Evolutionary conservation across 2,329 filamentous ascomycete species (phyloP), one percentile per base, ranked within the genome.

Genomic region (Lecanosticta acicola): DNA sequence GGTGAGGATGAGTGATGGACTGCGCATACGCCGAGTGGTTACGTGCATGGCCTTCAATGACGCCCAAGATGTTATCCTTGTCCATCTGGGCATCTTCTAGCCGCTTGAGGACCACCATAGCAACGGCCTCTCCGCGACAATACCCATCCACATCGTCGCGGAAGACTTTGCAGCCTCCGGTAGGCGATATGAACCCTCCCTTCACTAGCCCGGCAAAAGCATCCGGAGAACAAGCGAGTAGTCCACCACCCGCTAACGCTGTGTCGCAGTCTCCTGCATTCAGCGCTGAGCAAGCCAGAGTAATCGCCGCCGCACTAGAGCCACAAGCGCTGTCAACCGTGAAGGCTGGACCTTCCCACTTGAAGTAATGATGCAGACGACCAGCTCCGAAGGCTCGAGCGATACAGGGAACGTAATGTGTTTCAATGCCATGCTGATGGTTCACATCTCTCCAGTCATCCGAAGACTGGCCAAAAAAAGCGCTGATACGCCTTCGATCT

Each of bases 111-210:
- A 63, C 45, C n/a, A 62, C 45, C 3, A 48, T 35, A 3, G 36
- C 57, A 2, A 60, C 43, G 11, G 33, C 56, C 14, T 63, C 60
- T 14, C 43, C 59, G 14, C 60, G 56, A 60, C 2, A 81, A 53
- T 53, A 53, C 16, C 50, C 48, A 32, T 53, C 48, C 5, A 1
- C 59, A 61, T 18, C 17, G 21, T 14, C 39, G 11, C 20, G n/a
- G 41, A 65, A 67, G 11, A 59, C 57, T 38, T 75, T 75, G 50
- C 76, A 79, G 9, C 68, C 61, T 0, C 74, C 71, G 1, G 66
- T 71, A 0, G 64, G 61, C 13, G 67, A 72, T 0, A 76, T 55
- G 43, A 75, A 73, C 3, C 59, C 58, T 0, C 63, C 71, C 0
- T 56, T 57, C 2, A 57, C 60, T 4, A 71, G 57, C 17, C 66